Evolutionary conservation across 2,329 filamentous ascomycete species (phyloP).

Genomic region (Claviceps spartinae): DNA sequence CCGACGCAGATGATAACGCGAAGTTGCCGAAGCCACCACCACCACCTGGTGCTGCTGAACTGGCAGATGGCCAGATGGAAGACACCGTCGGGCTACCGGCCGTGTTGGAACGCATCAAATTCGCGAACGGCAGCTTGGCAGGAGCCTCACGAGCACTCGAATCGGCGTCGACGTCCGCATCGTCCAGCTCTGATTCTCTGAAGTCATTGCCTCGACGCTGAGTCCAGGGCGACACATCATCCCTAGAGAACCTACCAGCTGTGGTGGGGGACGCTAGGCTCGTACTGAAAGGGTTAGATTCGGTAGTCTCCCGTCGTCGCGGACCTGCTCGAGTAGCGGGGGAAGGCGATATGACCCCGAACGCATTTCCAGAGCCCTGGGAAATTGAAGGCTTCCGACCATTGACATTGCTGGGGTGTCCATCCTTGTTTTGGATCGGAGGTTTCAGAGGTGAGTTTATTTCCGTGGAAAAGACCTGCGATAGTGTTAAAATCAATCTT

Average conservation of each 20-base stretch:
- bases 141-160: conserved; percentile 16
- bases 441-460: conserved; percentile 92
- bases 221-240: conserved; percentile 48
- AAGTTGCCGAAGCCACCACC: conserved; percentile 84
- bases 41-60: conserved; percentile 50
- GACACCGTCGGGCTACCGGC: conserved; percentile 32
- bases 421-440: conserved; percentile 58
- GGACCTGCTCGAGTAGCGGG: conserved; percentile 56
- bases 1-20: conserved; percentile 46
- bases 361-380: conserved; percentile 49
- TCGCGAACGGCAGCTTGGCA: conserved; percentile 27
- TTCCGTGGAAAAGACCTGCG: conserved; percentile 64
- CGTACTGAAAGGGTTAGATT: conserved; percentile 48
- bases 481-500: background rate
- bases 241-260: conserved; percentile 44
- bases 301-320: conserved; percentile 69
- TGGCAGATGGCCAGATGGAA: conserved; percentile 30
- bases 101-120: conserved; percentile 41
- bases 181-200: conserved; percentile 42
- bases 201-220: conserved; percentile 38
- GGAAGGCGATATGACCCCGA: conserved; percentile 60
- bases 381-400: conserved; percentile 77
- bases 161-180: conserved; percentile 30
- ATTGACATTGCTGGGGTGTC: conserved; percentile 44
- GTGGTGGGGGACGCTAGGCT: conserved; percentile 47